These are phyloP conservation scores for Galerina marginata DNA, from an alignment of 768 basidiomycete species.

Conservation along the genomic window DNA sequence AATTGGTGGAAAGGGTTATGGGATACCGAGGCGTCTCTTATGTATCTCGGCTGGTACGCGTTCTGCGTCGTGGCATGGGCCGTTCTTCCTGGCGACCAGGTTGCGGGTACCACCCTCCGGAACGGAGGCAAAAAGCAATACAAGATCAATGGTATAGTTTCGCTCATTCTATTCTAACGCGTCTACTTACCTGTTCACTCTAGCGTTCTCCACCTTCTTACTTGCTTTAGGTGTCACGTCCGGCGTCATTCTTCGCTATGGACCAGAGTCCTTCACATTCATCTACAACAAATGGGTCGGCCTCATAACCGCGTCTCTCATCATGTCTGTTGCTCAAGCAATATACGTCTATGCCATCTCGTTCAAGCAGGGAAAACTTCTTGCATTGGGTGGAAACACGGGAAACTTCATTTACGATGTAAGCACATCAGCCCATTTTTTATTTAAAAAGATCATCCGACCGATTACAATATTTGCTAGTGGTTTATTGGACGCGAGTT, in stretches of 20 bases:
- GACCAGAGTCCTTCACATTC: slow-evolving; percentile 84
- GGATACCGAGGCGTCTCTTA: slow-evolving; percentile 77
- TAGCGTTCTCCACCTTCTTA: slow-evolving; percentile 89
- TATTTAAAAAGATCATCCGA: not conserved
- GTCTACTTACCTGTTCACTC: slow-evolving; percentile 5
- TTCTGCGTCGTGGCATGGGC: slow-evolving; percentile 85
- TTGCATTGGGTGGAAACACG: slow-evolving; percentile 93
- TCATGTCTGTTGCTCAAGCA: slow-evolving; percentile 82
- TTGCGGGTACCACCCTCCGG: slow-evolving; percentile 73
- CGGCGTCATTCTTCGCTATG: slow-evolving; percentile 74
- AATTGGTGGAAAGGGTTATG: slow-evolving; percentile 79
- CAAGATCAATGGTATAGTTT: slow-evolving; percentile 88
- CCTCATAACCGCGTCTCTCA: slow-evolving; percentile 79
- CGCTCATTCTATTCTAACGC: not conserved
- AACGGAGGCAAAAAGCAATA: slow-evolving; percentile 81
- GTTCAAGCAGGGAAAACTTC: slow-evolving; percentile 69
- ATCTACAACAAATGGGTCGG: slow-evolving; percentile 93
- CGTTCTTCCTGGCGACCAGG: slow-evolving; percentile 74
- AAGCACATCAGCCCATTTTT: slow-evolving; percentile 32
- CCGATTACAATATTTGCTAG: slow-evolving; percentile 40
- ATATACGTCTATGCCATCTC: slow-evolving; percentile 71
- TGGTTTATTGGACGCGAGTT: slow-evolving; percentile 95
- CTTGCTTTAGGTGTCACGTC: slow-evolving; percentile 75
- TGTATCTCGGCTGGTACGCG: slow-evolving; percentile 91
- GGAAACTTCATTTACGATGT: slow-evolving; percentile 92